phyloP scores from a whole-genome alignment of 306 rosid genomes.

The Cicer judaicum region DNA sequence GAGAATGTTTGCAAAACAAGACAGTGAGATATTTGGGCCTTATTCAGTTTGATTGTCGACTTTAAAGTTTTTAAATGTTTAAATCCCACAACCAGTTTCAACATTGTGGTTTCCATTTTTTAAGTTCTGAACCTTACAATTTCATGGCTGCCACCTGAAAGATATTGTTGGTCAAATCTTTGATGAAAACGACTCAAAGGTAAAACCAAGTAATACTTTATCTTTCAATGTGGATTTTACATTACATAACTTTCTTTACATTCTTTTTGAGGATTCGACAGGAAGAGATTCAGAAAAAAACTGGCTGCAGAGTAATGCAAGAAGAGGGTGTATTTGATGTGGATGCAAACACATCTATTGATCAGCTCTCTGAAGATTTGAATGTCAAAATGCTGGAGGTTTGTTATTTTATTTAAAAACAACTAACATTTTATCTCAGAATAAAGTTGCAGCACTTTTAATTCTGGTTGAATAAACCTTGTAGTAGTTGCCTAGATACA shows the following conservation, averaged over 20 bases:
- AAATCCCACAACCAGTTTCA: no score
- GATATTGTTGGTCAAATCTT: slow-evolving; percentile 96
- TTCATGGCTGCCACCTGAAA: slow-evolving; percentile 47
- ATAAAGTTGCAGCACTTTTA: neutral
- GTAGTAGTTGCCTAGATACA: slow-evolving; percentile 15
- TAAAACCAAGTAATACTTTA: slow-evolving; percentile 30
- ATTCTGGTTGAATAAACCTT: neutral
- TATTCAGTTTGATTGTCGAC: no score
- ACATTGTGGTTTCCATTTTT: no score
- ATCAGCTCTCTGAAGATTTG: slow-evolving; percentile 94
- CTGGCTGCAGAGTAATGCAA: slow-evolving; percentile 90
- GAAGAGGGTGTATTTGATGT: slow-evolving; percentile 90
- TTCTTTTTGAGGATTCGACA: slow-evolving; percentile 35
- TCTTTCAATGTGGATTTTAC: no score
- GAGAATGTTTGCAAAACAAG: no score
- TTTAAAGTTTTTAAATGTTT: no score
- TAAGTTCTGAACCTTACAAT: no score
- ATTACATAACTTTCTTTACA: no score
- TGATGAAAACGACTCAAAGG: slow-evolving; percentile 96
- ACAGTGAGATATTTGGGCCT: no score
- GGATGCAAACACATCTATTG: slow-evolving; percentile 93
- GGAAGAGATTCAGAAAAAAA: slow-evolving; percentile 97
- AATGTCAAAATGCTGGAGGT: slow-evolving; percentile 90
- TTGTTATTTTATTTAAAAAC: neutral
- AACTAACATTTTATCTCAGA: neutral